Conservation (phyloP, 2,329 filamentous ascomycete genomes). For the Diaporthe vaccinii region DNA sequence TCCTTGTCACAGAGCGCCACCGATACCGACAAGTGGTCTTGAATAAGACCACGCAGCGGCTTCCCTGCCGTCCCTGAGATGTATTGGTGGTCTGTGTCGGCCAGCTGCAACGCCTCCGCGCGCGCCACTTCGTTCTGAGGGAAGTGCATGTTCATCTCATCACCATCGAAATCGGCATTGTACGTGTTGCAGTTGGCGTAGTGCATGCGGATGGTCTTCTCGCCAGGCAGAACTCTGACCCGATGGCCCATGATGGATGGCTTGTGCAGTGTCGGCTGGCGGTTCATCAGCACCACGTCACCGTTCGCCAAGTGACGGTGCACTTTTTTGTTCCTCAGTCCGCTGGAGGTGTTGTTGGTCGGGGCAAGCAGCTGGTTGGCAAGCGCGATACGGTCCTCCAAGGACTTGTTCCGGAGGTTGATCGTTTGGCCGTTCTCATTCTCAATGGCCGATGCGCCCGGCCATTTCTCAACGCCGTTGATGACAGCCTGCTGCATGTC, state of each 20-base stretch:
- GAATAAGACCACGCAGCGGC: slow-evolving; percentile 93
- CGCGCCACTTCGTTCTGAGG: slow-evolving; percentile 96
- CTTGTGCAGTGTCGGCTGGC: slow-evolving; percentile 97
- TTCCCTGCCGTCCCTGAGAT: slow-evolving; percentile 94
- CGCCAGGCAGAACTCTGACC: slow-evolving; percentile 89
- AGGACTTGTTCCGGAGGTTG: slow-evolving; percentile 86
- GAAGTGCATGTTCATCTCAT: slow-evolving; percentile 99
- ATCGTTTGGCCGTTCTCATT: slow-evolving; percentile 95
- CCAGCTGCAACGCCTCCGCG: slow-evolving; percentile 91
- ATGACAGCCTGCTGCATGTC: slow-evolving; percentile 97
- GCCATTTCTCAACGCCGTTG: slow-evolving; percentile 94
- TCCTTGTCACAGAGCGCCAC: slow-evolving; percentile 92
- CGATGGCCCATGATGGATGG: slow-evolving; percentile 99
- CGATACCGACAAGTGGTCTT: slow-evolving; percentile 97
- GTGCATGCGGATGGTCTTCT: slow-evolving; percentile 99
- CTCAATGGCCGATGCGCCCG: slow-evolving; percentile 93
- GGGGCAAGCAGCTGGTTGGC: slow-evolving; percentile 94
- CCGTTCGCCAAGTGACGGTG: slow-evolving; percentile 96
- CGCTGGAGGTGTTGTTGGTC: slow-evolving; percentile 79
- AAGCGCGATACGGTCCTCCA: slow-evolving; percentile 88
- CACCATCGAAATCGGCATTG: slow-evolving; percentile 98
- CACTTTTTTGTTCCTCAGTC: slow-evolving; percentile 92
- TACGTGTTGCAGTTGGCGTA: slow-evolving; percentile 99
- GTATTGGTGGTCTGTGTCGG: slow-evolving; percentile 98
- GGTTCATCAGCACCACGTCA: slow-evolving; percentile 98